Conservation (phyloP, 2,329 filamentous ascomycete species). For the Helotiales sp. region DNA sequence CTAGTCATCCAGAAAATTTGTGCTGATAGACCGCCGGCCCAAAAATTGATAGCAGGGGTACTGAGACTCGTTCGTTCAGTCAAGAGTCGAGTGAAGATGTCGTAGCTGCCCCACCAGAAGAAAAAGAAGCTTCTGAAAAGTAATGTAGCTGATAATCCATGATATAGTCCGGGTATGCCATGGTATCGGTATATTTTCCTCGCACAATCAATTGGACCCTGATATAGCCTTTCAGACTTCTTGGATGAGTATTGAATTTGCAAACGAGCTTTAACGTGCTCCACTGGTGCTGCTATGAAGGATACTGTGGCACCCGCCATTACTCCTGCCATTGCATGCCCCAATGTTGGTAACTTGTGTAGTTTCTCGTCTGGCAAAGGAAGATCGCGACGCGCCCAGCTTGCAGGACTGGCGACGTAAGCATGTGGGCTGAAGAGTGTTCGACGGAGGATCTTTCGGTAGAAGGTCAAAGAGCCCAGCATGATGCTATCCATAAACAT, state of each 20-base stretch:
- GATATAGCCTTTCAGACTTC: slow-evolving; percentile 77
- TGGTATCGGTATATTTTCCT: slow-evolving; percentile 69
- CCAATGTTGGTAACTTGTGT: slow-evolving; percentile 67
- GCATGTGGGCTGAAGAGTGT: slow-evolving; percentile 67
- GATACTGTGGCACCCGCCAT: slow-evolving; percentile 87
- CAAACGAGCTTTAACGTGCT: slow-evolving; percentile 91
- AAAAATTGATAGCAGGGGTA: slow-evolving; percentile 87
- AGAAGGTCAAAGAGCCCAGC: slow-evolving; percentile 88
- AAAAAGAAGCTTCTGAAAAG: slow-evolving; percentile 94
- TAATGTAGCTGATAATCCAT: slow-evolving; percentile 80
- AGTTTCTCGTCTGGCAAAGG: slow-evolving; percentile 34
- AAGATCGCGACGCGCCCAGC: slow-evolving; percentile 18
- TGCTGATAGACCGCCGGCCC: slow-evolving; percentile 89
- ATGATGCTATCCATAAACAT: slow-evolving; percentile 96
- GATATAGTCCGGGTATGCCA: slow-evolving; percentile 79
- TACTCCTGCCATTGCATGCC: slow-evolving; percentile 85
- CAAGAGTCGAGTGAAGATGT: slow-evolving; percentile 72
- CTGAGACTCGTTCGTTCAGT: slow-evolving; percentile 67
- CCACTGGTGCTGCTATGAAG: slow-evolving; percentile 89
- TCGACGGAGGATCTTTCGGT: slow-evolving; percentile 80
- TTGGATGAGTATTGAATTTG: slow-evolving; percentile 89
- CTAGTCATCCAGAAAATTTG: slow-evolving; percentile 94
- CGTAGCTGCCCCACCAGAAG: slow-evolving; percentile 98
- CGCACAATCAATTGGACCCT: slow-evolving; percentile 82
- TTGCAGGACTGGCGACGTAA: slow-evolving; percentile 30